phyloP scores from a whole-genome alignment of 164 flowering plant genomes.

The Warburgia ugandensis region DNA sequence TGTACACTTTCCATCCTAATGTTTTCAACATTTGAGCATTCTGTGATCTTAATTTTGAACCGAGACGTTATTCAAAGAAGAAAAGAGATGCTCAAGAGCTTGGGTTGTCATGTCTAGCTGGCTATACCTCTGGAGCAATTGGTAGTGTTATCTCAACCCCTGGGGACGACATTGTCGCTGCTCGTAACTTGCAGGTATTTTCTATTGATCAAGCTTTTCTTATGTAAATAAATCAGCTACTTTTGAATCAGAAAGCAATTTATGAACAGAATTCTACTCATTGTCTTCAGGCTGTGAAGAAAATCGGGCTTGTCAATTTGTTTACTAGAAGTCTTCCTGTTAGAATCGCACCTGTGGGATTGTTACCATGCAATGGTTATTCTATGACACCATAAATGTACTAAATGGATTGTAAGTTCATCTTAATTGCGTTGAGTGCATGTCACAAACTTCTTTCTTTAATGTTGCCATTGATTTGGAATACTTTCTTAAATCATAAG shows the following conservation, averaged over 20 bases:
- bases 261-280: background rate
- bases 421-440: no score
- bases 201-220: background rate
- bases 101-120: conserved; percentile 82
- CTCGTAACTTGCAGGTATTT: conserved; percentile 50
- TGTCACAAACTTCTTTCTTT: no score
- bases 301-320: conserved; percentile 55
- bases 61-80: conserved; percentile 38
- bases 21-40: conserved; percentile 93
- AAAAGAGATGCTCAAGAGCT: conserved; percentile 83
- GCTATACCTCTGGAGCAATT: conserved; percentile 77
- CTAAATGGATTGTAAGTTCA: conserved; percentile 68
- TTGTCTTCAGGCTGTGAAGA: conserved; percentile 61
- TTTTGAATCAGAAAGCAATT: background rate
- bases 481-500: no score
- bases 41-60: conserved; percentile 62
- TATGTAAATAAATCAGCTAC: no score
- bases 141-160: conserved; percentile 77
- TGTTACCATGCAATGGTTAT: conserved; percentile 78
- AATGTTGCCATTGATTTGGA: no score
- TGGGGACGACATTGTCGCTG: conserved; percentile 72
- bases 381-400: conserved; percentile 77
- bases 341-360: conserved; percentile 59
- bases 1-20: conserved; percentile 71
- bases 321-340: conserved; percentile 92